Evolutionary conservation across 805 yeast genomes (phyloP).

Genomic region (Barnettozyma sp.): DNA sequence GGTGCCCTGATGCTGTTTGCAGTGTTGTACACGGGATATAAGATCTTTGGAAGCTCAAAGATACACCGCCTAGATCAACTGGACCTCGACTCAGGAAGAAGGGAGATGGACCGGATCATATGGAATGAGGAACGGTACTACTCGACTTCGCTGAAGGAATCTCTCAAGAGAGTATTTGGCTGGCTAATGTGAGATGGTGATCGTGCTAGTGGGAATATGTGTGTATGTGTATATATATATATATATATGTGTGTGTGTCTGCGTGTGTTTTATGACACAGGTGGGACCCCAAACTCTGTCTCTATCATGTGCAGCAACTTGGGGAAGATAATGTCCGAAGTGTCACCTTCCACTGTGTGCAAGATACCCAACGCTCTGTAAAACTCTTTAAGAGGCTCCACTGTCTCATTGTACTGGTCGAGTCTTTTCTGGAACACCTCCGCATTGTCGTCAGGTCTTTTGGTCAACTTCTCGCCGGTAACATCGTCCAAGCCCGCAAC

Average conservation of each 20-base stretch:
- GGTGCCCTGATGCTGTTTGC: slow-evolving; percentile 51
- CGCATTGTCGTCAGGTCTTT: slow-evolving; percentile 78
- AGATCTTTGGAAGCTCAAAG: slow-evolving; percentile 52
- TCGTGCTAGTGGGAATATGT: background rate
- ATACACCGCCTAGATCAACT: slow-evolving; percentile 63
- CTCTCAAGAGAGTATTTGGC: slow-evolving; percentile 22
- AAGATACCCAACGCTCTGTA: slow-evolving; percentile 47
- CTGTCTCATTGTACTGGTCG: slow-evolving; percentile 48
- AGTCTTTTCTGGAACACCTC: slow-evolving; percentile 65
- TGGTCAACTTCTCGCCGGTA: slow-evolving; percentile 79
- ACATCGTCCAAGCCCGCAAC: slow-evolving; percentile 75
- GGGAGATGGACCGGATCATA: slow-evolving; percentile 72
- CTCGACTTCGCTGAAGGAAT: slow-evolving; percentile 26
- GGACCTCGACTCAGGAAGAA: slow-evolving; percentile 77
- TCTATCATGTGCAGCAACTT: slow-evolving; percentile 42
- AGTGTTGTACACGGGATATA: slow-evolving; percentile 47
- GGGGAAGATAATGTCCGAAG: slow-evolving; percentile 82
- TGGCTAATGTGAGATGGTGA: slow-evolving; percentile 25
- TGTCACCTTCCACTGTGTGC: slow-evolving; percentile 58
- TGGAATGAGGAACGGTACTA: slow-evolving; percentile 68
- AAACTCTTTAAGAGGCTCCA: slow-evolving; percentile 59
- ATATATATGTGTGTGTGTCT: background rate
- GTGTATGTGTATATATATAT: background rate
- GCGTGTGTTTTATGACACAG: too few relatives aligned
- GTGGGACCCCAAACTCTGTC: slow-evolving; percentile 28